Base-by-base conservation (phyloP, 2,329 filamentous ascomycete species). In the Alternaria arbusti region DNA sequence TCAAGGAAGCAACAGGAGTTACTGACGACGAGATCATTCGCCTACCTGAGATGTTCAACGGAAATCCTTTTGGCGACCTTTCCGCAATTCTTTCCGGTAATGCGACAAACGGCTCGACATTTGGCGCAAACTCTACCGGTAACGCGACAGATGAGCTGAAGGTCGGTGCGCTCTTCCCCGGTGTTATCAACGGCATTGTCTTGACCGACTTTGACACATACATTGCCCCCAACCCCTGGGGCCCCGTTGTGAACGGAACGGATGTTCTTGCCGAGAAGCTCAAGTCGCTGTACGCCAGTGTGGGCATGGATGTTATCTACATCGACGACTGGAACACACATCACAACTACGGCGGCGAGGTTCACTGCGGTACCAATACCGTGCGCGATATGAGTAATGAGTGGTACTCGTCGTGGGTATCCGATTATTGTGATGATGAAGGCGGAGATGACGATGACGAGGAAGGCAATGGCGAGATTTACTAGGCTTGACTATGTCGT, bases 351-450 rank as follows among this genome's bases (percentile, higher is more conserved):
- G 57, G 47, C 20, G 64, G 61, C 17, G 61, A 61, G n/a, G 25
- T 66, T 4, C 57, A 64, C 49, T 64, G 64, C 26, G 61, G 57
- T n/a, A 60, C 61, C 10, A 66, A 66, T 43, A 54, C 57, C 10
- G 23, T 57, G 8, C 51, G 62, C 3, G 51, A 61, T 22, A 64
- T 52, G 57, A 43, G 58, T 23, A 30, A 11, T 0, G 44, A 57
- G 28, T 57, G 54, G 44, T 49, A 49, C 36, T 40, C 36, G 4
- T 40, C 36, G 17, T 40, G 36, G 36, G 9, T n/a, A 6, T 40
- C 5, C 1, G 36, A 40, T 40, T 15, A 40, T 0, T 40, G 36
- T 6, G 36, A 40, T 40, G 36, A 40, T 40, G 36, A 40, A 40
- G 36, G 36, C 3, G n/a, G 36, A 40, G 15, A 40, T 40, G 36